Conservation (phyloP, 192 early-diverging fungal genomes). For the Backusella westeae region DNA sequence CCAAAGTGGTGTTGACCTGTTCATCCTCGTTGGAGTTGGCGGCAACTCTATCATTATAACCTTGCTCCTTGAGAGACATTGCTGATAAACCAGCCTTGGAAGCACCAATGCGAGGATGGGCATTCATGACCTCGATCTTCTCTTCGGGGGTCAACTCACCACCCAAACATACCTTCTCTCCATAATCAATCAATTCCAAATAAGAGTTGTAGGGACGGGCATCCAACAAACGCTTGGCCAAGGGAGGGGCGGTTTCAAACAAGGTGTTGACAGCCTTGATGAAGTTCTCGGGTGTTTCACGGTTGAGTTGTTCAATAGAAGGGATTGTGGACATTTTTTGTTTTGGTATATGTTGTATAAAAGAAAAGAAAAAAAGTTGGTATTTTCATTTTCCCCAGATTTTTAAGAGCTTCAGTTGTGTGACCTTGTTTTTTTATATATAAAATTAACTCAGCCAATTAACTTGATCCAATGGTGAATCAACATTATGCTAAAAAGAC, state of each 20-base stretch:
- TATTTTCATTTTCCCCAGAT: background rate
- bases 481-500: too few relatives aligned
- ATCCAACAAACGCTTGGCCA: slow-evolving; percentile 68
- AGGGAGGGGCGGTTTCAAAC: slow-evolving; percentile 83
- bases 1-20: slow-evolving; percentile 55
- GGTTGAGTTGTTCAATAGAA: slow-evolving; percentile 65
- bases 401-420: background rate
- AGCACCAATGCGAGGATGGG: slow-evolving; percentile 87
- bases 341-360: slow-evolving; percentile 11
- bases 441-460: background rate
- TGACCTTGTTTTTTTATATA: background rate
- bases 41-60: slow-evolving; percentile 41
- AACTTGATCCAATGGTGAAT: background rate
- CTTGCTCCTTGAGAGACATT: slow-evolving; percentile 71
- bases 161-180: slow-evolving; percentile 44
- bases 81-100: slow-evolving; percentile 66
- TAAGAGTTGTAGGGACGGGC: slow-evolving; percentile 73
- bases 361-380: slow-evolving; percentile 14
- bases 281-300: slow-evolving; percentile 49
- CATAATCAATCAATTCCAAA: slow-evolving; percentile 59
- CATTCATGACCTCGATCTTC: slow-evolving; percentile 81
- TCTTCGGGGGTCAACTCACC: slow-evolving; percentile 57
- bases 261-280: slow-evolving; percentile 63
- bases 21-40: slow-evolving; percentile 42
- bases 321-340: slow-evolving; percentile 49